These are phyloP conservation scores for Claviceps citrina DNA, from an alignment of 2,329 filamentous ascomycete species.

Conservation along the genomic window DNA sequence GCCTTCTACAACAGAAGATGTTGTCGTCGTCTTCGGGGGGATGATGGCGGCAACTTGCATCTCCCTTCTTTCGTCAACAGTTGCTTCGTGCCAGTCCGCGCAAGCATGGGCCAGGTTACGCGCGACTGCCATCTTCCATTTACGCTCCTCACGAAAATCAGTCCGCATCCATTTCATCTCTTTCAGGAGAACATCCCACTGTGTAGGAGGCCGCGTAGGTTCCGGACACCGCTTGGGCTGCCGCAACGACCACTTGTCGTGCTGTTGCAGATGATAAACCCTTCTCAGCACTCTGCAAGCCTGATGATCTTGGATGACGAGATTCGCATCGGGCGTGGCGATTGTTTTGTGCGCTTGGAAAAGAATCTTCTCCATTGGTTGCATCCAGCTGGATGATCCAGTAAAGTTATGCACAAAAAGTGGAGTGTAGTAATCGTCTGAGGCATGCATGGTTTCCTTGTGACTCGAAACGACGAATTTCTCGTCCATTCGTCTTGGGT, in stretches of 20 bases:
- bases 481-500: conserved; percentile 33
- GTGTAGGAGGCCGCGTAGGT: conserved; percentile 58
- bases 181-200: conserved; percentile 73
- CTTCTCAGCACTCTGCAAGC: conserved; percentile 73
- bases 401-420: conserved; percentile 45
- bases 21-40: conserved; percentile 24
- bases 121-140: conserved; percentile 78
- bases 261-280: conserved; percentile 81
- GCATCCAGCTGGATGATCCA: conserved; percentile 42
- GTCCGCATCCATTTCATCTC: conserved; percentile 98
- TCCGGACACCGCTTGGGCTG: conserved; percentile 77
- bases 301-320: conserved; percentile 72
- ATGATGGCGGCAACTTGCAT: conserved; percentile 52
- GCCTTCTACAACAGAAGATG: too few relatives aligned
- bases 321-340: conserved; percentile 68
- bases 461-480: conserved; percentile 27
- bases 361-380: conserved; percentile 54
- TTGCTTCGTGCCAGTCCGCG: conserved; percentile 61
- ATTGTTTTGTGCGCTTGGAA: conserved; percentile 78
- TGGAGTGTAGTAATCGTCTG: conserved; percentile 50
- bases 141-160: conserved; percentile 84
- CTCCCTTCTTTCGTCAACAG: conserved; percentile 43
- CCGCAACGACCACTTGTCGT: conserved; percentile 81
- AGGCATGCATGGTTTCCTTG: conserved; percentile 28
- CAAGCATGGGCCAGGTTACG: conserved; percentile 70